Evolutionary conservation across 352 stramenopile genomes (phyloP).

Genomic region (Aphanomyces invadans): DNA sequence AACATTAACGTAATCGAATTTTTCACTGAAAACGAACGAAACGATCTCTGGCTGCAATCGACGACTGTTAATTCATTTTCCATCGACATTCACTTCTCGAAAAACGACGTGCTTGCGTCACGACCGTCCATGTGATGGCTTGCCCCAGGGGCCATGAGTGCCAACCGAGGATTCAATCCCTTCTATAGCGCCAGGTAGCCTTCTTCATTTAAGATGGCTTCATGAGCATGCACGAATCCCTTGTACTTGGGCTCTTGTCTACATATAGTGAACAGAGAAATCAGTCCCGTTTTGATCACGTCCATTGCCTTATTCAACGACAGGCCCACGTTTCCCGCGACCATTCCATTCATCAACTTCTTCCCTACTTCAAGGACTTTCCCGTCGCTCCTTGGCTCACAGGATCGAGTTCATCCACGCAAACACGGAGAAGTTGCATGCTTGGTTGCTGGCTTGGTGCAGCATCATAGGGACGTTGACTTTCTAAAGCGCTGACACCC

Average conservation of each 20-base stretch:
- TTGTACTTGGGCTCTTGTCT: slow-evolving; percentile 93
- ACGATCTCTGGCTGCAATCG: too few relatives aligned
- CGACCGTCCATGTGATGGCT: slow-evolving; percentile 94
- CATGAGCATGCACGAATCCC: slow-evolving; percentile 88
- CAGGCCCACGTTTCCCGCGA: slow-evolving; percentile 74
- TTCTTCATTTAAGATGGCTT: slow-evolving; percentile 93
- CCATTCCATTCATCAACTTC: slow-evolving; percentile 91
- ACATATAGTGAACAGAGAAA: slow-evolving; percentile 83
- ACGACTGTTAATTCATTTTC: neutral
- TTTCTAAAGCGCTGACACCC: slow-evolving; percentile 92
- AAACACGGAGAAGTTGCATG: slow-evolving; percentile 97
- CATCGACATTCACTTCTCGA: slow-evolving; percentile 42
- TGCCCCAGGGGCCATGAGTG: slow-evolving; percentile 95
- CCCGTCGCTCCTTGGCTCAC: slow-evolving; percentile 85
- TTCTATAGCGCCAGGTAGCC: slow-evolving; percentile 93
- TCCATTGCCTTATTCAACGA: slow-evolving; percentile 87
- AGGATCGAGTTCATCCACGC: slow-evolving; percentile 88
- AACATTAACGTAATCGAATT: too few relatives aligned
- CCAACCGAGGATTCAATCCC: slow-evolving; percentile 91
- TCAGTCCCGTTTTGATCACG: slow-evolving; percentile 93
- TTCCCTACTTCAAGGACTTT: slow-evolving; percentile 90
- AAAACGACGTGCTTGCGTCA: slow-evolving; percentile 84
- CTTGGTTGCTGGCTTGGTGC: slow-evolving; percentile 96
- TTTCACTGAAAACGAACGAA: too few relatives aligned
- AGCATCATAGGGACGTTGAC: slow-evolving; percentile 94